Base-by-base conservation (phyloP, 768 basidiomycete species). In the Mycena albidolilacea region DNA sequence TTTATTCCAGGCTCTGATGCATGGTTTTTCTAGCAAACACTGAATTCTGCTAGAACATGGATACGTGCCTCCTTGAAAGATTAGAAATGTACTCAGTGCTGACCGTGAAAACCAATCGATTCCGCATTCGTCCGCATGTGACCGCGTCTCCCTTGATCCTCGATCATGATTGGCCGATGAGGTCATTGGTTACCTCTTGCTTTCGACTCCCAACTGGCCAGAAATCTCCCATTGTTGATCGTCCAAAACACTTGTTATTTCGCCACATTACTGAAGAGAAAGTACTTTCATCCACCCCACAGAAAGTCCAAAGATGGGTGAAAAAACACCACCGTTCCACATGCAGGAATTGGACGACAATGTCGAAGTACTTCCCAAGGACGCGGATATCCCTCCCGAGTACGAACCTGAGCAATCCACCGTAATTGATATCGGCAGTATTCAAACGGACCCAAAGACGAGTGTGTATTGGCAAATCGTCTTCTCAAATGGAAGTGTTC, bases 291-390 rank as follows among this genome's bases (percentile, higher is more conserved):
- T 57, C 55, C 38, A 37, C 30, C 6, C 30, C 30, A 57, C 7
- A 35, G 55, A 8, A 50, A 50, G 5, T 50, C 35, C 39, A 11
- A 35, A 15, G 19, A 61, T 75, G 74, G 43, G 30, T 46, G 54
- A 71, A 59, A 46, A 62, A 30, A 39, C 12, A 30, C 46, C 15
- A 21, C 78, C 77, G n/a, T 75, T 75, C 46, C 75, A 79, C 67
- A 79, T 79, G 78, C 75, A 75, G 54, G 77, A 76, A 17, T 39
- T 72, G 50, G 76, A 78, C 39, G 75, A 73, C 64, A 61, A 75
- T 46, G 69, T 72, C 14, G 43, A 57, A 15, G 67, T 70, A 7
- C 69, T 76, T 7, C 75, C 75, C 38, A 65, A 74, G 43, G 75
- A 68, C 38, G 60, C 72, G 15, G 70, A 69, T 21, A 15, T 70